These are phyloP conservation scores for Caloboletus firmus DNA, from an alignment of 1,284 basidiomycete genomes.

Conservation along the genomic window DNA sequence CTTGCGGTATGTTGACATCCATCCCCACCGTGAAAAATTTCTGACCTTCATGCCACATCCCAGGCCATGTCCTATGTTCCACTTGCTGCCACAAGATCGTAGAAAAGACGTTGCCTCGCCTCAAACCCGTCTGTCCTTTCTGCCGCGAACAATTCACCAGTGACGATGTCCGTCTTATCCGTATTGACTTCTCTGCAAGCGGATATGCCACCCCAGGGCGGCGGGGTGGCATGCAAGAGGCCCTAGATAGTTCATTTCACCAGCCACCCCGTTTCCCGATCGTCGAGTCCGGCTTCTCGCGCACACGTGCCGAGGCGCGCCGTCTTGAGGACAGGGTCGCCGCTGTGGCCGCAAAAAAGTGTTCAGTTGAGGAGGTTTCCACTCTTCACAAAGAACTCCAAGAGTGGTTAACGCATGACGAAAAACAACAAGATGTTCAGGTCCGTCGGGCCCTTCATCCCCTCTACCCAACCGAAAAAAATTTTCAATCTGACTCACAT, in stretches of 20 bases:
- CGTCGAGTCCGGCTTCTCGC: conserved; percentile 40
- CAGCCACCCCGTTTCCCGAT: conserved; percentile 46
- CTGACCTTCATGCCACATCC: conserved; percentile 10
- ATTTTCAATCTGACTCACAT: conserved; percentile 13
- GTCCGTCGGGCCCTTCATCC: conserved; percentile 39
- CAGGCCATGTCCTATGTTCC: conserved; percentile 76
- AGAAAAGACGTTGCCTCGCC: conserved; percentile 70
- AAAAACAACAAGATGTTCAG: conserved; percentile 55
- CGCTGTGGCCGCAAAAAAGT: conserved; percentile 77
- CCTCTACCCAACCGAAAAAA: conserved; percentile 33
- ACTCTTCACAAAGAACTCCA: conserved; percentile 71
- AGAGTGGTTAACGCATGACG: conserved; percentile 63
- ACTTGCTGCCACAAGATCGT: conserved; percentile 73
- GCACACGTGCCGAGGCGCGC: conserved; percentile 56
- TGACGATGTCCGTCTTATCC: conserved; percentile 69
- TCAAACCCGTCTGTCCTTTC: conserved; percentile 72
- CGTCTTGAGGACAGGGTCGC: conserved; percentile 74
- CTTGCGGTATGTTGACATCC: conserved; percentile 57
- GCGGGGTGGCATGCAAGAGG: conserved; percentile 47
- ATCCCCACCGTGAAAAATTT: conserved; percentile 16
- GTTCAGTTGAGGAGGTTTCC: conserved; percentile 78
- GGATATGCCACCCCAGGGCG: conserved; percentile 64
- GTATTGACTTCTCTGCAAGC: conserved; percentile 67
- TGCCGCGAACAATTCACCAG: conserved; percentile 70
- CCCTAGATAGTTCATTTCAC: conserved; percentile 46